Base-by-base conservation (phyloP, 2,329 filamentous ascomycete species). In the Verticillium longisporum region DNA sequence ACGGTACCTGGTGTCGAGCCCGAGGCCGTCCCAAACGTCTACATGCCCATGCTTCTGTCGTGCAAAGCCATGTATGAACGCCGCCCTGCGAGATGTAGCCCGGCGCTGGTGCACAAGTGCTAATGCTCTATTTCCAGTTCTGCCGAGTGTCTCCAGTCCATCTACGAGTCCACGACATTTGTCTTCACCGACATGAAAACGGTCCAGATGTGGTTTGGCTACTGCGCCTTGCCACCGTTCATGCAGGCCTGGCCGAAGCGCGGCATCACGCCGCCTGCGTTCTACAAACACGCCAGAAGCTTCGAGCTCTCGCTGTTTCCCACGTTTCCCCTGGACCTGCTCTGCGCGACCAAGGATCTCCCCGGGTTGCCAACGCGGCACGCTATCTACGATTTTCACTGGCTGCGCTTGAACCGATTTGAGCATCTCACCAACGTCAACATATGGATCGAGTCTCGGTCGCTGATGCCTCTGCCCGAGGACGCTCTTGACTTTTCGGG, bases 151-250 rank as follows among this genome's bases (percentile, higher is more conserved):
- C 36, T 62, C 18, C 45, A 60, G 18, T 58, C 61, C 3, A 60
- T 60, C 1, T 62, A 58, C 58, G 55, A 58, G 4, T 60, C 21
- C 15, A 62, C 61, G 33, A 61, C 58, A 15, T 62, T 62, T 14
- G 21, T 62, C 2, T 60, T 62, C 13, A 56, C 56, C 14, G 59
- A 61, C 45, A 32, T 57, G 7, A 3, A 1, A 14, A 58, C 58
- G n/a, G 18, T 61, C 33, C 18, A 62, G 0, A 32, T 26, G 41
- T 58, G 58, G 58, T 58, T 61, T 18, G 58, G 61, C 13, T 14
- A 11, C 26, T 62, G 61, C 26, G n/a, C 55, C 2, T 15, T 15
- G 38, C 38, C 15, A 6, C 38, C 38, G 13, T 6, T 15, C 15
- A 45, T 45, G 38, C 38, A 45, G 7, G 38, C 38, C 4, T 45